Percentiles rank a stretch among this genome's conserved stretches.
phyloP scores from a whole-genome alignment of 495 filamentous ascomycete genomes.

The Talaromyces trachyspermus region DNA sequence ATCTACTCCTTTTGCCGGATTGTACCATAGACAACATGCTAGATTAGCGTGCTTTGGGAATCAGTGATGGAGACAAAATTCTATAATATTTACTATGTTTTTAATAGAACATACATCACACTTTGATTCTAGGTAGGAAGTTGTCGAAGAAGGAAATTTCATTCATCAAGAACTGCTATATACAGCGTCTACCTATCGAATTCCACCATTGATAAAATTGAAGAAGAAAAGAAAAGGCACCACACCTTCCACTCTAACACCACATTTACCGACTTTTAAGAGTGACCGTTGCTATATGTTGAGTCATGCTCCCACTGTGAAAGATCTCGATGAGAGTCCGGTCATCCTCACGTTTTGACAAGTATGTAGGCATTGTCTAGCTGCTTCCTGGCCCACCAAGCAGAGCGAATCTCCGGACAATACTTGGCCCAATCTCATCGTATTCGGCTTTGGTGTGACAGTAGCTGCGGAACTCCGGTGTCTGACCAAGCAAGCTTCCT shows the following conservation, averaged over 20 bases:
- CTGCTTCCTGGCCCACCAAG: constrained; percentile 83
- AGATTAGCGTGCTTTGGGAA: too few species aligned
- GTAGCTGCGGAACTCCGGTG: constrained; percentile 97
- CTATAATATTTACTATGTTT: too few species aligned
- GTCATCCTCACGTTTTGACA: neutral
- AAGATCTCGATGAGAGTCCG: too few species aligned
- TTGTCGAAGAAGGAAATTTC: too few species aligned
- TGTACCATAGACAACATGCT: too few species aligned
- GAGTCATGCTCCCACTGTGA: too few species aligned
- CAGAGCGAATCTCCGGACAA: constrained; percentile 90
- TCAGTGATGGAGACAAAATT: too few species aligned
- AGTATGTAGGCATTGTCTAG: constrained; percentile 16
- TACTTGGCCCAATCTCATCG: constrained; percentile 89
- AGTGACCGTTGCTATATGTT: too few species aligned
- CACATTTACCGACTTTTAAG: neutral
- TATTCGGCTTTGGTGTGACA: constrained; percentile 98
- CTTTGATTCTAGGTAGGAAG: too few species aligned
- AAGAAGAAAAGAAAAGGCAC: too few species aligned
- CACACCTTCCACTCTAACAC: neutral
- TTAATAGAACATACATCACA: too few species aligned
- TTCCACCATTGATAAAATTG: neutral
- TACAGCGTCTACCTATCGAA: constrained; percentile 4
- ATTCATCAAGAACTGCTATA: constrained; percentile 5
- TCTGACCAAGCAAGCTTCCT: constrained; percentile 91
- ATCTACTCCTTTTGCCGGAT: too few species aligned